phyloP scores from a whole-genome alignment of 306 rosid species.

The Fragaria ananassa region DNA sequence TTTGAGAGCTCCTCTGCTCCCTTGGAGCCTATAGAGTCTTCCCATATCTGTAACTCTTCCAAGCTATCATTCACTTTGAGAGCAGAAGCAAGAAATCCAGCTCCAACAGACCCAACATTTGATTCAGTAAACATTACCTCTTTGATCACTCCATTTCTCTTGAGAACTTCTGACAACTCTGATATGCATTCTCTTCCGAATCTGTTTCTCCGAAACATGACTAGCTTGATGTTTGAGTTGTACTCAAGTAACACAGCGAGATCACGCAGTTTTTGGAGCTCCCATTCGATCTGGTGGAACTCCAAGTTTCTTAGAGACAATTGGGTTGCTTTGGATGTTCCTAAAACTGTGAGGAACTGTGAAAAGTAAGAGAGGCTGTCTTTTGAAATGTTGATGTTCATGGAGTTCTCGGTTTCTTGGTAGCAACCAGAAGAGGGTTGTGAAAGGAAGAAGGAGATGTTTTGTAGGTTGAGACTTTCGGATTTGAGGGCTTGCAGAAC shows the following conservation, averaged over 20 bases:
- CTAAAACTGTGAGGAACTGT: slow-evolving; percentile 46
- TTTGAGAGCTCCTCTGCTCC: slow-evolving; percentile 89
- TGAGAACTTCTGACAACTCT: slow-evolving; percentile 51
- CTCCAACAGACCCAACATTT: slow-evolving; percentile 61
- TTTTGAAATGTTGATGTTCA: slow-evolving; percentile 58
- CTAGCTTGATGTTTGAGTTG: slow-evolving; percentile 38
- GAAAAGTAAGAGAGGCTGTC: slow-evolving; percentile 49
- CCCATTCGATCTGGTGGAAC: slow-evolving; percentile 75
- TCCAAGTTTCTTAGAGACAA: slow-evolving; percentile 65
- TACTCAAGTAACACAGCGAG: slow-evolving; percentile 50
- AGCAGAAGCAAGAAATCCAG: slow-evolving; percentile 64
- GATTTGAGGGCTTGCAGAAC: slow-evolving; percentile 47
- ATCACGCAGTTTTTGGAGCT: slow-evolving; percentile 36
- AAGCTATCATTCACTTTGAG: slow-evolving; percentile 62
- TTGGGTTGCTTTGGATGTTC: slow-evolving; percentile 29
- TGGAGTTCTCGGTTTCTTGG: slow-evolving; percentile 81
- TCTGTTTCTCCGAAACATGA: slow-evolving; percentile 60
- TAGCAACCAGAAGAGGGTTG: slow-evolving; percentile 60
- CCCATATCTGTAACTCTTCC: slow-evolving; percentile 93
- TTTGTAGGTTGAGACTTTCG: slow-evolving; percentile 48
- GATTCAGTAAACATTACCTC: slow-evolving; percentile 85
- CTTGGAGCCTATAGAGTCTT: slow-evolving; percentile 87
- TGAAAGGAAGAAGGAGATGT: slow-evolving; percentile 75
- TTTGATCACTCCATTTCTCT: slow-evolving; percentile 54
- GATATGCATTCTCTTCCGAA: slow-evolving; percentile 45